phyloP scores from a whole-genome alignment of 805 yeast species.

The Ogataea salicorniae region DNA sequence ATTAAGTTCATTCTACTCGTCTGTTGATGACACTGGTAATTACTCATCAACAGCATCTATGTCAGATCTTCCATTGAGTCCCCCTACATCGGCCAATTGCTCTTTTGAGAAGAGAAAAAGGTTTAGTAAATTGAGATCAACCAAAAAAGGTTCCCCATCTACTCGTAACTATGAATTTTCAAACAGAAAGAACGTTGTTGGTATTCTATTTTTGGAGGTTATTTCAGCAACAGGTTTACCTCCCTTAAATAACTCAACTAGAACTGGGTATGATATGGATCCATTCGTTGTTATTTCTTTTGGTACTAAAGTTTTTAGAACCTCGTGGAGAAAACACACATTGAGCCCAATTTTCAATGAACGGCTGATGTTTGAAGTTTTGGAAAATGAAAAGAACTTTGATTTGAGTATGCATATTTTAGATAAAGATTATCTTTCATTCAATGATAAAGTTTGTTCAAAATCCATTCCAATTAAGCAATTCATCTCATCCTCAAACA shows the following conservation, averaged over 20 bases:
- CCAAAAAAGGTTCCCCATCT: neutral
- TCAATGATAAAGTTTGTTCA: conserved; percentile 76
- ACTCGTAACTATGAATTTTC: conserved; percentile 30
- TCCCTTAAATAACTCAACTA: conserved; percentile 60
- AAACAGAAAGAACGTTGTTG: conserved; percentile 41
- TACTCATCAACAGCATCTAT: conserved; percentile 16
- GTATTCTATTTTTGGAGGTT: conserved; percentile 75
- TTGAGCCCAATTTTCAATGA: conserved; percentile 80
- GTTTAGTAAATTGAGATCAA: conserved; percentile 10
- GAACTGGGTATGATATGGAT: conserved; percentile 89
- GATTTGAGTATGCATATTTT: conserved; percentile 66
- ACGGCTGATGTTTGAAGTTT: conserved; percentile 70
- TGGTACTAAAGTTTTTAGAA: conserved; percentile 81
- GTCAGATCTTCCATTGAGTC: conserved; percentile 13
- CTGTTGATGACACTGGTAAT: conserved; percentile 14
- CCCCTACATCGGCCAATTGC: conserved; percentile 11
- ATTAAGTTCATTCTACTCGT: conserved; percentile 8
- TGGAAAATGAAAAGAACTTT: conserved; percentile 58
- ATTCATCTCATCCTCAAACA: conserved; percentile 11
- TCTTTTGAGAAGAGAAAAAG: conserved; percentile 6
- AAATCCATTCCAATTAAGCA: conserved; percentile 50
- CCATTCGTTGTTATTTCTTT: conserved; percentile 91
- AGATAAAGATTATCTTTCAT: conserved; percentile 81
- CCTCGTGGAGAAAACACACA: conserved; percentile 79
- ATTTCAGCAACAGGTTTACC: conserved; percentile 74